These are phyloP conservation scores for Protomyces pachydermus DNA, from an alignment of 1,139 yeast genomes.

Conservation along the genomic window DNA sequence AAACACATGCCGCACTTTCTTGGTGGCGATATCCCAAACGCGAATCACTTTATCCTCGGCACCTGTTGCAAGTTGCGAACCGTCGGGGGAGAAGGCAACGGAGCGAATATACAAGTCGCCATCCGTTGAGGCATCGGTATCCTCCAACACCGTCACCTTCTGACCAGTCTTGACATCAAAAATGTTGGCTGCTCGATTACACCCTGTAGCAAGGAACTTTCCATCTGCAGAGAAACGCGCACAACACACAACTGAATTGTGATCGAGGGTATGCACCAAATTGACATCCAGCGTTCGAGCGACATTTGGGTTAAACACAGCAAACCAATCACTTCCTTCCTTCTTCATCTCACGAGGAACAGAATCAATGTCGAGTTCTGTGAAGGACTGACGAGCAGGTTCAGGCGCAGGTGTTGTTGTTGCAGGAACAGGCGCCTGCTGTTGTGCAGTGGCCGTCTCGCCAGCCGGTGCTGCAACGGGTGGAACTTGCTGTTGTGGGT, in stretches of 20 bases:
- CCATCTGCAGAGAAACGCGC: constrained; percentile 92
- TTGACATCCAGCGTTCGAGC: constrained; percentile 74
- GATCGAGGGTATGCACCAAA: constrained; percentile 82
- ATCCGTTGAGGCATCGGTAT: constrained; percentile 55
- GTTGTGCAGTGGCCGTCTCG: constrained; percentile 31
- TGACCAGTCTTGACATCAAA: constrained; percentile 91
- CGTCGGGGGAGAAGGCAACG: constrained; percentile 95
- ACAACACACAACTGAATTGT: constrained; percentile 92
- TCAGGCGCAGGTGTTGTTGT: constrained; percentile 22
- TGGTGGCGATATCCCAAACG: constrained; percentile 89
- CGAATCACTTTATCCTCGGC: constrained; percentile 96
- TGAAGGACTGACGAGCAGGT: constrained; percentile 8
- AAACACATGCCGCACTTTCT: constrained; percentile 79
- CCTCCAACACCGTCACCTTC: constrained; percentile 77
- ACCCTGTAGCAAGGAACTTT: constrained; percentile 90
- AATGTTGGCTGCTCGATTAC: constrained; percentile 93
- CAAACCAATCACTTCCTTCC: constrained; percentile 79
- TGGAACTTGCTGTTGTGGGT: constrained; percentile 18
- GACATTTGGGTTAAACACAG: constrained; percentile 84
- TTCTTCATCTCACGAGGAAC: constrained; percentile 54
- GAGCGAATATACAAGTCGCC: constrained; percentile 89
- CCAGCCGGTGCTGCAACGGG: constrained; percentile 30
- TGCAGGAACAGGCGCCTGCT: constrained; percentile 2
- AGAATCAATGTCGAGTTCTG: constrained; percentile 22
- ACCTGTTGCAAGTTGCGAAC: constrained; percentile 91